A percentile compares a stretch with the other conserved stretches of the same genome.
phyloP scores from a whole-genome alignment of 2,329 filamentous ascomycete genomes.

The Gnomoniopsis smithogilvyi region DNA sequence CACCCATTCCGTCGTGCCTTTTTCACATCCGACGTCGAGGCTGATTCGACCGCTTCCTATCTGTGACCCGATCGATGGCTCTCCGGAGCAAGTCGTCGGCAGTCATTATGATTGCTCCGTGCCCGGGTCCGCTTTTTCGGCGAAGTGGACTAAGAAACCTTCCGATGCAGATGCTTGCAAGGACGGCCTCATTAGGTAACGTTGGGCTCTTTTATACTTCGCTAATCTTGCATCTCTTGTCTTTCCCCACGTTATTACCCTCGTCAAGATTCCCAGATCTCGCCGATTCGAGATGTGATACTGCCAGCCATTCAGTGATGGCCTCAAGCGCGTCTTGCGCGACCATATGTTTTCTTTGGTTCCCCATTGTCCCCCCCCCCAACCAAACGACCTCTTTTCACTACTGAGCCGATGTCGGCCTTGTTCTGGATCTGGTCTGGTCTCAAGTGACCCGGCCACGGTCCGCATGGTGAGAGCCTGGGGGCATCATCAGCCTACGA shows the following conservation, averaged over 20 bases:
- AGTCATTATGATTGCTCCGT: not conserved
- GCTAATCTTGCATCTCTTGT: not conserved
- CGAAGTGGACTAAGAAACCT: not conserved
- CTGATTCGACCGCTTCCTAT: not conserved
- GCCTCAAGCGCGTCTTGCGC: conserved; percentile 1
- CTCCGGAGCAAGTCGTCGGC: not conserved
- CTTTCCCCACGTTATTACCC: not conserved
- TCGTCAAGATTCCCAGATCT: not conserved
- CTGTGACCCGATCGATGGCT: not conserved
- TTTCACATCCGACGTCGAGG: too few species aligned
- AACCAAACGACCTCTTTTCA: too few species aligned
- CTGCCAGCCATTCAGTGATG: not conserved
- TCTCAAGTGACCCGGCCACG: not conserved
- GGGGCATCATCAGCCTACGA: not conserved
- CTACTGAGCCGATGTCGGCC: conserved; percentile 1
- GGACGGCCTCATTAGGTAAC: not conserved
- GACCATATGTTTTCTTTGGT: not conserved
- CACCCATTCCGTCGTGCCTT: not conserved
- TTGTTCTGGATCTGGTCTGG: not conserved
- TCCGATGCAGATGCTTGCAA: not conserved
- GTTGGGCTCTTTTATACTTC: not conserved
- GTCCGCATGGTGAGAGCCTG: not conserved
- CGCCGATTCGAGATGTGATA: not conserved
- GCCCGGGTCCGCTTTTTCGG: not conserved
- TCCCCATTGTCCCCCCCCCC: not conserved